Conservation (phyloP, 148 eudicot genomes). For the Cornus suecica region DNA sequence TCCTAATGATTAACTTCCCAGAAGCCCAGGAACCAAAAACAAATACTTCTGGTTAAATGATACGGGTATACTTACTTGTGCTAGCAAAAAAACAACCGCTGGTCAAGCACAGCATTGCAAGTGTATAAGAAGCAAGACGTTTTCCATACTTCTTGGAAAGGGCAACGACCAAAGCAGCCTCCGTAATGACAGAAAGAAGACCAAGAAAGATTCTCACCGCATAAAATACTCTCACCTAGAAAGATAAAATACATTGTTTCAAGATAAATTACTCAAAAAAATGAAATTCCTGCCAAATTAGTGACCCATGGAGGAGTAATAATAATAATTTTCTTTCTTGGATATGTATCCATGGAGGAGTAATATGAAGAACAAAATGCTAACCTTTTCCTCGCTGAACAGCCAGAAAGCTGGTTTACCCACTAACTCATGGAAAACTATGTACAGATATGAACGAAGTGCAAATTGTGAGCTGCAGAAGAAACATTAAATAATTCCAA, state of each 20-base stretch:
- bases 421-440: conserved; percentile 70
- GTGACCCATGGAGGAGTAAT: not conserved
- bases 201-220: conserved; percentile 90
- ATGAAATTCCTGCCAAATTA: not conserved
- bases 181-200: conserved; percentile 72
- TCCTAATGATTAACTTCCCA: not conserved
- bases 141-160: conserved; percentile 92
- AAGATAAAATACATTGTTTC: conserved; percentile 9
- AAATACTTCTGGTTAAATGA: not conserved
- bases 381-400: conserved; percentile 78
- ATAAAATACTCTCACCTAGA: conserved; percentile 88
- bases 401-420: conserved; percentile 77
- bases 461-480: conserved; percentile 77
- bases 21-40: not conserved
- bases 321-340: no score
- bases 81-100: conserved; percentile 98
- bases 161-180: conserved; percentile 83
- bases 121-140: conserved; percentile 83
- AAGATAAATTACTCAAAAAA: not conserved
- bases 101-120: conserved; percentile 87
- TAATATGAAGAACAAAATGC: conserved; percentile 4
- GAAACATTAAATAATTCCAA: not conserved
- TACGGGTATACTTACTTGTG: conserved; percentile 58
- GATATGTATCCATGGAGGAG: not conserved
- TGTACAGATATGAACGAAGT: conserved; percentile 80